These are phyloP conservation scores for Fusarium fracticaudum DNA, from an alignment of 2,329 filamentous ascomycete genomes.

Conservation along the genomic window DNA sequence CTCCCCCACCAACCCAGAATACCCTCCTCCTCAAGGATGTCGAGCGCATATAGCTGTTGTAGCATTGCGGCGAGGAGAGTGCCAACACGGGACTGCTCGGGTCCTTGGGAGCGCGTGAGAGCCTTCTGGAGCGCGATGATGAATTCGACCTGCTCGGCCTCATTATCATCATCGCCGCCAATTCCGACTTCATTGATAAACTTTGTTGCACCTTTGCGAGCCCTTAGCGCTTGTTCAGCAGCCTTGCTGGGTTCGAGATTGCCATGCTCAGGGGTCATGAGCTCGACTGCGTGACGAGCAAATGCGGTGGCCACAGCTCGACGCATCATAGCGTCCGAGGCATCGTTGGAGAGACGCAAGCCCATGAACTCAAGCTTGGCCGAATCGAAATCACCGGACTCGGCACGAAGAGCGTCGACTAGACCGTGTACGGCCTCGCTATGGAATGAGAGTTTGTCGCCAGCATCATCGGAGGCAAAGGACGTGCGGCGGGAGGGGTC, in stretches of 20 bases:
- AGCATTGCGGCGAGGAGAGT: slow-evolving; percentile 79
- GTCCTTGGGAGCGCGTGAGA: slow-evolving; percentile 71
- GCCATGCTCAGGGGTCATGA: slow-evolving; percentile 63
- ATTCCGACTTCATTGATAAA: slow-evolving; percentile 70
- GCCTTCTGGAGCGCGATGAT: slow-evolving; percentile 84
- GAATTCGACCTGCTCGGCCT: slow-evolving; percentile 86
- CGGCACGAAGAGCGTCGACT: slow-evolving; percentile 83
- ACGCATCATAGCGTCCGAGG: slow-evolving; percentile 88
- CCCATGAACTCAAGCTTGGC: slow-evolving; percentile 91
- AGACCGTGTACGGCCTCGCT: slow-evolving; percentile 86
- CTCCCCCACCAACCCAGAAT: slow-evolving; percentile 91
- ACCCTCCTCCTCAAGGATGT: slow-evolving; percentile 89
- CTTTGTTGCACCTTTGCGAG: slow-evolving; percentile 61
- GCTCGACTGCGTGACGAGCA: slow-evolving; percentile 79
- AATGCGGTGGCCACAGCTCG: slow-evolving; percentile 87
- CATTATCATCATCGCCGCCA: slow-evolving; percentile 61
- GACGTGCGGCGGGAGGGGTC: slow-evolving; percentile 74
- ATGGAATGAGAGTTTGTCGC: slow-evolving; percentile 72
- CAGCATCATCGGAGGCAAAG: slow-evolving; percentile 77
- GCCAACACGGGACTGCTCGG: slow-evolving; percentile 58
- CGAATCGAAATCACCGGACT: slow-evolving; percentile 80
- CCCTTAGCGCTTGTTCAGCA: slow-evolving; percentile 68
- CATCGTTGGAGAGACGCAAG: slow-evolving; percentile 89
- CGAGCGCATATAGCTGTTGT: slow-evolving; percentile 85
- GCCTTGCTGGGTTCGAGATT: slow-evolving; percentile 70